These are phyloP conservation scores for Annulohypoxylon moriforme DNA, from an alignment of 495 filamentous ascomycete genomes.

Conservation along the genomic window DNA sequence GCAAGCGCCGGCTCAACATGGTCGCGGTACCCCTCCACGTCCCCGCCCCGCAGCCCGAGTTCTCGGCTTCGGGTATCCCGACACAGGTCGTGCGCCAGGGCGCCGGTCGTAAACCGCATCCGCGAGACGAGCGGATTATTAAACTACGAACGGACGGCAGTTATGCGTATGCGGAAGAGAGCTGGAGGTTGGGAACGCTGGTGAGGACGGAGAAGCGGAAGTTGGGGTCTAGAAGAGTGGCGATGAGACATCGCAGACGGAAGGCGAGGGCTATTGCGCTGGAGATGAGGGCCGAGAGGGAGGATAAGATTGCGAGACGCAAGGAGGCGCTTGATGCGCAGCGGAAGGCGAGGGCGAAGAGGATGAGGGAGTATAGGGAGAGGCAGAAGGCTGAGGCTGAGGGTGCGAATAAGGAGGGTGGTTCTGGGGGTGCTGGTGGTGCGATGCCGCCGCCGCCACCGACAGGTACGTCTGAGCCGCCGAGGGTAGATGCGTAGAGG, in stretches of 20 bases:
- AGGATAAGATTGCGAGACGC: constrained; percentile 47
- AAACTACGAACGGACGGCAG: constrained; percentile 66
- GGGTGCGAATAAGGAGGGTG: constrained; percentile 31
- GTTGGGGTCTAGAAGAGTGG: constrained; percentile 41
- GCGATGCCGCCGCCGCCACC: constrained; percentile 18
- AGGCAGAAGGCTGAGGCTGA: constrained; percentile 33
- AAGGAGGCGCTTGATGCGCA: constrained; percentile 47
- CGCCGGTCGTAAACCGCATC: constrained; percentile 44
- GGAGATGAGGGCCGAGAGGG: constrained; percentile 46
- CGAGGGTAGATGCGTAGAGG: constrained; percentile 19
- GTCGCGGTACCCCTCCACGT: constrained; percentile 56
- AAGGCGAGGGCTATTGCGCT: constrained; percentile 44
- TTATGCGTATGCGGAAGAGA: constrained; percentile 84
- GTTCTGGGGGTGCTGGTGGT: constrained; percentile 13
- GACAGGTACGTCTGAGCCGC: constrained; percentile 14
- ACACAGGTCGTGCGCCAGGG: constrained; percentile 52
- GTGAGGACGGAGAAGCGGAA: constrained; percentile 50
- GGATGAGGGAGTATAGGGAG: constrained; percentile 41
- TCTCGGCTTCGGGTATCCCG: constrained; percentile 58
- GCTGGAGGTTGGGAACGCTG: constrained; percentile 81
- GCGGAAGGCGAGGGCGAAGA: constrained; percentile 32
- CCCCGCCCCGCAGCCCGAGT: constrained; percentile 36
- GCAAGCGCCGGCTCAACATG: constrained; percentile 78
- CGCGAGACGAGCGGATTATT: constrained; percentile 54
- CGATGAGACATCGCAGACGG: constrained; percentile 37